A percentile compares a stretch with the other conserved stretches of the same genome.
phyloP scores from a whole-genome alignment of 225 moss, liverwort and hornwort genomes.

The Sphagnum contortum region DNA sequence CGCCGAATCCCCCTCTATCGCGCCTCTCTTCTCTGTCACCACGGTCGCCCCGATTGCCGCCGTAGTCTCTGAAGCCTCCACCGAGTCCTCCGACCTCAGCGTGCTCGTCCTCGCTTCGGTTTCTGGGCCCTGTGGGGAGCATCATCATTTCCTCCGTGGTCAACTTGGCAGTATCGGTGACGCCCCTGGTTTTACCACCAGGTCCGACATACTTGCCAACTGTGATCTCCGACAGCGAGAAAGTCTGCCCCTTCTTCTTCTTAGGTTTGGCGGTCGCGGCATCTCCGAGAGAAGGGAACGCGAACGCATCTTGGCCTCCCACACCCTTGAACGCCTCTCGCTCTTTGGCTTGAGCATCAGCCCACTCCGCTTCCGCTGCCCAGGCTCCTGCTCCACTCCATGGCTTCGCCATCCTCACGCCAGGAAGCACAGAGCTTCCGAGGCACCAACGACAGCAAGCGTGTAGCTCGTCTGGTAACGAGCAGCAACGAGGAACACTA shows the following conservation, averaged over 20 bases:
- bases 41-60: slow-evolving; percentile 71
- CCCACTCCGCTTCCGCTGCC: slow-evolving; percentile 95
- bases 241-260: slow-evolving; percentile 78
- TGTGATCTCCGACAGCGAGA: slow-evolving; percentile 63
- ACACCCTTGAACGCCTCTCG: slow-evolving; percentile 39
- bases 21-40: slow-evolving; percentile 43
- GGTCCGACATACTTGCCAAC: slow-evolving; percentile 85
- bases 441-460: too few relatives aligned
- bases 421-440: too few relatives aligned
- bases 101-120: slow-evolving; percentile 68
- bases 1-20: slow-evolving; percentile 46
- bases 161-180: slow-evolving; percentile 51
- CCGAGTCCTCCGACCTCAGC: slow-evolving; percentile 36
- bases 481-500: too few relatives aligned
- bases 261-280: slow-evolving; percentile 54
- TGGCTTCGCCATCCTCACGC: slow-evolving; percentile 58
- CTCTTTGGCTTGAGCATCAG: slow-evolving; percentile 82
- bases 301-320: slow-evolving; percentile 61
- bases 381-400: slow-evolving; percentile 87
- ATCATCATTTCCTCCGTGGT: slow-evolving; percentile 61
- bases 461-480: too few relatives aligned
- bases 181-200: slow-evolving; percentile 63
- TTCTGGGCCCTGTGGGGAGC: slow-evolving; percentile 87
- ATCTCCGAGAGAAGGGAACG: slow-evolving; percentile 78
- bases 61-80: slow-evolving; percentile 64